A percentile compares a stretch with the other conserved stretches of the same genome.
These are phyloP conservation scores for Fusarium sublunatum DNA, from an alignment of 2,329 filamentous ascomycete genomes.

Conservation along the genomic window DNA sequence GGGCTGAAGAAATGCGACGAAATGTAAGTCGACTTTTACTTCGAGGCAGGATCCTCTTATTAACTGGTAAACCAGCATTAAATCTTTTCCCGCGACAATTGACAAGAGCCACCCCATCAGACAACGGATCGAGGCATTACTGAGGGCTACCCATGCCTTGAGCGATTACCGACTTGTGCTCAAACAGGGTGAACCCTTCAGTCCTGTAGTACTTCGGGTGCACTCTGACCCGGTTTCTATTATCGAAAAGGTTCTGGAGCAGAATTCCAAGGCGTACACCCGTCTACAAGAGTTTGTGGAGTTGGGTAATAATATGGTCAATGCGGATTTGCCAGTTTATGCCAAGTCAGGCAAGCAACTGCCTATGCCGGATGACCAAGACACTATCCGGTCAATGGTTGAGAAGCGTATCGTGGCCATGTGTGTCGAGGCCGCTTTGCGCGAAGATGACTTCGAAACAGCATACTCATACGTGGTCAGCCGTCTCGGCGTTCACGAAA, in stretches of 20 bases:
- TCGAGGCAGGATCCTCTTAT: not conserved
- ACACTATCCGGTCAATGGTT: slow-evolving; percentile 54
- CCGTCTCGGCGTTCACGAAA: slow-evolving; percentile 61
- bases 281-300: slow-evolving; percentile 77
- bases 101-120: slow-evolving; percentile 61
- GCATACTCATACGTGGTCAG: slow-evolving; percentile 86
- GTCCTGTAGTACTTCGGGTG: slow-evolving; percentile 80
- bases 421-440: slow-evolving; percentile 81
- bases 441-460: slow-evolving; percentile 85
- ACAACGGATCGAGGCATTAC: slow-evolving; percentile 69
- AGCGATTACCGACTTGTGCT: slow-evolving; percentile 82
- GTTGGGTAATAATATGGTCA: slow-evolving; percentile 74
- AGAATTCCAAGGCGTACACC: slow-evolving; percentile 80
- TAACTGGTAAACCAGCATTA: slow-evolving; percentile 61
- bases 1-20: slow-evolving; percentile 82
- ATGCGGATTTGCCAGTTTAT: slow-evolving; percentile 61
- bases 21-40: slow-evolving; percentile 63
- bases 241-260: slow-evolving; percentile 77
- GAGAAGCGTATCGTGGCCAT: slow-evolving; percentile 79
- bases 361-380: slow-evolving; percentile 40
- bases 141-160: slow-evolving; percentile 78
- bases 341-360: slow-evolving; percentile 15
- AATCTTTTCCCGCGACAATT: slow-evolving; percentile 71
- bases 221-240: slow-evolving; percentile 80
- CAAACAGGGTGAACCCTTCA: slow-evolving; percentile 83